Percentiles rank a stretch among this genome's conserved stretches.
Evolutionary conservation across 805 yeast species (phyloP).

Genomic region (Wickerhamomyces mucosus): DNA sequence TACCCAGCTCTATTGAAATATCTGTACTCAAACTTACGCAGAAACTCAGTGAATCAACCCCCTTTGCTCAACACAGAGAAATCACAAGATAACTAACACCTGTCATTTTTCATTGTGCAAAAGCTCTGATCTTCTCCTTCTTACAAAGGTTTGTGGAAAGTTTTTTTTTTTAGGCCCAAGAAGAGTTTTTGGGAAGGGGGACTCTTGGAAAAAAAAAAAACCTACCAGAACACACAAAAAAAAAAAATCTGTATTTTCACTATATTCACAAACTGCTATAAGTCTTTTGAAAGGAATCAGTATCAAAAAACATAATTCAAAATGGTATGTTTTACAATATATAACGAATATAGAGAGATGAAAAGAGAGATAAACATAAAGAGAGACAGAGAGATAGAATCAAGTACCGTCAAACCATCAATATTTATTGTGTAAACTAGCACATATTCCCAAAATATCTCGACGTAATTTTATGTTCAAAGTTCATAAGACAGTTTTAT

Average conservation of each 20-base stretch:
- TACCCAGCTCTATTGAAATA: no score
- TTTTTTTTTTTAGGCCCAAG: not conserved
- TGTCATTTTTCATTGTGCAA: conserved; percentile 1
- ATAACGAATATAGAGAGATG: not conserved
- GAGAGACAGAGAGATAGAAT: no score
- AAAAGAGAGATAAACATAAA: not conserved
- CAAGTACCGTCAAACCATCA: no score
- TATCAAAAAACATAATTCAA: conserved; percentile 11
- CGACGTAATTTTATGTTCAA: no score
- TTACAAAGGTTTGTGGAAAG: no score
- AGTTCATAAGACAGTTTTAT: no score
- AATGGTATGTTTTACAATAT: conserved; percentile 14
- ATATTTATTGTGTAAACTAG: no score
- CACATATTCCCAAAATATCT: no score
- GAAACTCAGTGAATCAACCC: no score
- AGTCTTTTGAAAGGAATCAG: not conserved
- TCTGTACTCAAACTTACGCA: no score
- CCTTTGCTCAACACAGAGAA: not conserved
- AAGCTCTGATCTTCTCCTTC: not conserved
- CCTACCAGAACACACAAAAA: no score
- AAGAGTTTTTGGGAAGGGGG: not conserved
- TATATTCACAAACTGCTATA: not conserved
- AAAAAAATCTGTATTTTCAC: no score
- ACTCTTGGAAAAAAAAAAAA: conserved; percentile 1
- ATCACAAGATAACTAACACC: not conserved